Conservation (phyloP, 768 basidiomycete species). For the Calocybe indica region DNA sequence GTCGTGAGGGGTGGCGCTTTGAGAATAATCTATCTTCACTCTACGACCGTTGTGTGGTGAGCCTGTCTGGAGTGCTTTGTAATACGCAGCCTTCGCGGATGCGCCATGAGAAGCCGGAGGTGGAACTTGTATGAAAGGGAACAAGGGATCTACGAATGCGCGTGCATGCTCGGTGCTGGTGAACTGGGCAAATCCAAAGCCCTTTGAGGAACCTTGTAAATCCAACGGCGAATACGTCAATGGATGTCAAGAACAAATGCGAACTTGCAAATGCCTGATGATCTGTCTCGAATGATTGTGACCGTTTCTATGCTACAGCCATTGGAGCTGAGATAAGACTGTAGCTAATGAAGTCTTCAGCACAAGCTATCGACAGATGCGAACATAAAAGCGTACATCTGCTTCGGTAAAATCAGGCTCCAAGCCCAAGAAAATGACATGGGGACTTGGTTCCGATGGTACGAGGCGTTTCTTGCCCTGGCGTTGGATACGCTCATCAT, state of each 20-base stretch:
- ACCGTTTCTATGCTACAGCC: constrained; percentile 79
- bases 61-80: constrained; percentile 70
- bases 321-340: constrained; percentile 67
- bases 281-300: constrained; percentile 95
- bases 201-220: constrained; percentile 87
- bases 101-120: constrained; percentile 86
- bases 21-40: constrained; percentile 94
- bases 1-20: constrained; percentile 72
- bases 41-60: constrained; percentile 72
- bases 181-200: constrained; percentile 97
- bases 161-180: constrained; percentile 79
- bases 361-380: constrained; percentile 27
- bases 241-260: constrained; percentile 63
- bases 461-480: constrained; percentile 67
- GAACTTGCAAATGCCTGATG: constrained; percentile 91
- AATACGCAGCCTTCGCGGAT: constrained; percentile 62
- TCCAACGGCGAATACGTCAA: constrained; percentile 68
- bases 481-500: constrained; percentile 46
- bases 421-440: constrained; percentile 93
- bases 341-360: constrained; percentile 52
- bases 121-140: constrained; percentile 90
- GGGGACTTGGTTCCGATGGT: constrained; percentile 82
- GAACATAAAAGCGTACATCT: constrained; percentile 64
- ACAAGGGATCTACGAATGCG: constrained; percentile 85
- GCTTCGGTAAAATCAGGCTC: constrained; percentile 91